Evolutionary conservation across 2,329 filamentous ascomycete species (phyloP), one percentile per base, ranked within the genome.

Genomic region (Grosmannia clavigera): DNA sequence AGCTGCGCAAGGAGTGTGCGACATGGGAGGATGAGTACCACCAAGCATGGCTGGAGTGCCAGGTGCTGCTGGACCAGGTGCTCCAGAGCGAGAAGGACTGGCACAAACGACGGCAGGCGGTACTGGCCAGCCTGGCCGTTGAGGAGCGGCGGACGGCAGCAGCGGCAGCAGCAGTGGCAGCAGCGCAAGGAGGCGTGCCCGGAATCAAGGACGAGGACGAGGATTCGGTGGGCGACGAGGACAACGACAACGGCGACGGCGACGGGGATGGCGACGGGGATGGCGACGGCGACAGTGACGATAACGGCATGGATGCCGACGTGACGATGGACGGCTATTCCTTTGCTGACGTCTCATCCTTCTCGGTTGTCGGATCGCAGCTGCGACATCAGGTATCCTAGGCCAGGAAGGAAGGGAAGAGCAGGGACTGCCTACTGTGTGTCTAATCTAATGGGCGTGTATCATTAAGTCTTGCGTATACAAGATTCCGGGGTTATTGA

Each of bases 11-110:
- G 59, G 85, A 91, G 70, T 83, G 84, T 65, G 83, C 85, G 64
- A 74, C 75, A 52, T 80, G 87, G 70, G 87, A 92, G 70, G 81
- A 81, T 43, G 67, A 78, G 14, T 85, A 87, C 71, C 82, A 82
- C 69, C 78, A 83, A 63, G 87, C 90, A 69, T 94, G 89, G 89
- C 75, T 83, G 16, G 84, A 88, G 72, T 92, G 92, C 72, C 88
- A 94, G 72, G 79, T 89, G 35, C 72, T 92, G 22, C 72, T 94
- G n/a, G 82, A 89, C 61, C 88, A 90, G 68, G 79, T 87, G 38
- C 79, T 90, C 65, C 72, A 79, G 67, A 79, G 76, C 67, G 88
- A 92, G 70, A 77, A 82, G 40, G 83, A 85, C 69, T 84, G 85
- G 74, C 81, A 84, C 65, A 75, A 79, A 60, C 76, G 83, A 58